A percentile compares a stretch with the other conserved stretches of the same genome.
Conservation (phyloP, 23 red algal genomes). For the Rhodosorus marinus region DNA sequence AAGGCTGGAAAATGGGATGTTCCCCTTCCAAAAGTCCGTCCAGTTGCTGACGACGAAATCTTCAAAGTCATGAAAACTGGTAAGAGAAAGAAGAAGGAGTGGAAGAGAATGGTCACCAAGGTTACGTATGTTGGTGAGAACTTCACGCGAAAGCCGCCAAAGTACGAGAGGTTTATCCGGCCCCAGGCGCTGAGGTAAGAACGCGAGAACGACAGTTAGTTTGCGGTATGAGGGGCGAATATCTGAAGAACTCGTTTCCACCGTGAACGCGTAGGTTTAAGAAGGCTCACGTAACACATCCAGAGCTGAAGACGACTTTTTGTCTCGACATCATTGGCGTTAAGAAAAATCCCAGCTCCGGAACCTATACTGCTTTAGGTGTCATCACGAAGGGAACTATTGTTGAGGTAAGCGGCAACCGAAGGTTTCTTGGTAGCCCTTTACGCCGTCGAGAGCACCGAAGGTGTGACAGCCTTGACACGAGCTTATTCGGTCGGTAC, state of each 20-base stretch:
- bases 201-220: no score
- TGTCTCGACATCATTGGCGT: constrained; percentile 85
- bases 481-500: no score
- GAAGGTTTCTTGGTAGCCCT: no score
- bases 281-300: constrained; percentile 95
- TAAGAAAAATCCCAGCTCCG: constrained; percentile 86
- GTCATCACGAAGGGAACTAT: constrained; percentile 90
- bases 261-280: no score
- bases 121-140: constrained; percentile 81
- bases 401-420: no score
- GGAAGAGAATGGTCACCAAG: constrained; percentile 99
- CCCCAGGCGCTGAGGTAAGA: constrained; percentile 83
- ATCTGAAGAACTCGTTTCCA: no score
- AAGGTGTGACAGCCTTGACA: no score
- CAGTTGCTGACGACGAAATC: constrained; percentile 89
- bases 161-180: constrained; percentile 97
- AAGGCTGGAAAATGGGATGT: constrained; percentile 98
- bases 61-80: constrained; percentile 91
- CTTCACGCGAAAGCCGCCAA: constrained; percentile 83
- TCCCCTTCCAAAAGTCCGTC: constrained; percentile 75
- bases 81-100: constrained; percentile 81
- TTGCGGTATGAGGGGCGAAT: no score
- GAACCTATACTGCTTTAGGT: constrained; percentile 67
- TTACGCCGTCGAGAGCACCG: no score
- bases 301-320: constrained; percentile 93